Conservation (phyloP, 495 filamentous ascomycete genomes). For the Penicillium diatomitis region DNA sequence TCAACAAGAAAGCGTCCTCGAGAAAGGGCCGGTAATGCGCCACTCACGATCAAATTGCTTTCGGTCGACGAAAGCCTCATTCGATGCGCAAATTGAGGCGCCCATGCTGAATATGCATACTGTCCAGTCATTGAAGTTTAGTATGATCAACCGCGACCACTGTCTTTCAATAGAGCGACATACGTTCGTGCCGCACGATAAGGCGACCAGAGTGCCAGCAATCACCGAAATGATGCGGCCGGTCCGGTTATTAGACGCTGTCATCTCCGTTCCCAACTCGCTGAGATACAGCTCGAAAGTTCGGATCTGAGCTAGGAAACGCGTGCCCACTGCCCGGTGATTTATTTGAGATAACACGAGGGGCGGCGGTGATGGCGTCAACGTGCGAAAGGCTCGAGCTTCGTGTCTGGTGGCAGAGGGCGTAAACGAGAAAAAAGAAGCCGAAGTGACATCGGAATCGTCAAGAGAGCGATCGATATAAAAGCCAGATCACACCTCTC, state of each 20-base stretch:
- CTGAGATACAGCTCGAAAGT: not conserved
- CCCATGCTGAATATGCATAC: slow-evolving; percentile 99
- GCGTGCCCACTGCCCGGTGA: not conserved
- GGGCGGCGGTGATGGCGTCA: slow-evolving; percentile 1
- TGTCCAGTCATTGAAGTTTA: slow-evolving; percentile 23
- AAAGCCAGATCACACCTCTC: not conserved
- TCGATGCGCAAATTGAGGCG: slow-evolving; percentile 80
- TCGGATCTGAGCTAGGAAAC: not conserved
- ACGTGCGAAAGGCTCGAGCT: not conserved
- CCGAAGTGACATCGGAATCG: slow-evolving; percentile 10
- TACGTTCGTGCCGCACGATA: slow-evolving; percentile 92
- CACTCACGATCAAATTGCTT: slow-evolving; percentile 75
- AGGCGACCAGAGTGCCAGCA: slow-evolving; percentile 75
- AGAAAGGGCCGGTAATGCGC: not conserved
- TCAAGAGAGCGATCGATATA: slow-evolving; percentile 1
- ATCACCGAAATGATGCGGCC: slow-evolving; percentile 64
- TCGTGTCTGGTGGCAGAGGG: not conserved
- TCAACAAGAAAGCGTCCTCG: slow-evolving; percentile 7
- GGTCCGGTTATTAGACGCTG: slow-evolving; percentile 18
- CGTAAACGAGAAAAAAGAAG: slow-evolving; percentile 3
- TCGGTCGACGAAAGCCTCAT: slow-evolving; percentile 82
- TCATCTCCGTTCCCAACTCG: slow-evolving; percentile 11
- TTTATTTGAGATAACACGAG: not conserved
- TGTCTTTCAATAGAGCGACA: slow-evolving; percentile 16
- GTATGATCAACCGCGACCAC: not conserved